Evolutionary conservation across 345 rosid genomes (phyloP), one percentile per base, ranked within the genome.

Genomic region (Populus davidiana): DNA sequence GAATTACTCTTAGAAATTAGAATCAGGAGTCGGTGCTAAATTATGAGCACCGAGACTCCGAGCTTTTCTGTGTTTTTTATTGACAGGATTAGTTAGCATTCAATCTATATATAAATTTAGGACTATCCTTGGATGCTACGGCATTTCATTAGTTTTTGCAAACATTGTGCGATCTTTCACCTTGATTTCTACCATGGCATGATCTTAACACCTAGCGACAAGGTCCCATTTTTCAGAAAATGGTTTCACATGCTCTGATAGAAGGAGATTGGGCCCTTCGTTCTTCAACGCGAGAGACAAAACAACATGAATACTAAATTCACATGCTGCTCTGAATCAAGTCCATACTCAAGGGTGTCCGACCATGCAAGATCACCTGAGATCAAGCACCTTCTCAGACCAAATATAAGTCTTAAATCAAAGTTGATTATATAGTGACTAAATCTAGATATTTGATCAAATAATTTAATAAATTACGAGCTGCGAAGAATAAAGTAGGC

Each of bases 281-380:
- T 78, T 12, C 61, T 17, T 62, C 21, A 17, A 13, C 33, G 66
- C 44, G n/a, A 5, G 68, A 2, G 67, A 73, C 71, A 63, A 65
- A 21, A 8, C 11, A 2, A 29, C 71, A 64, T 52, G 56, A 14
- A 78, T 36, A 13, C 69, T 1, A 72, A 43, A 39, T 27, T 78
- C 82, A 71, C 81, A 78, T 75, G 74, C 23, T 33, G 56, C n/a
- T 36, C 5, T 33, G n/a, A n/a, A 70, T 38, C 21, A 66, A 21
- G 52, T 43, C 31, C 69, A 59, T 29, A n/a, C 35, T 75, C 29
- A 29, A 18, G 41, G 39, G 11, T 20, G 9, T 27, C 56, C 21
- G 52, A 2, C 64, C 64, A 52, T 6, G 27, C 16, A 20, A 29
- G 41, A 27, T 71, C 10, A n/a, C 13, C 17, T 23, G 52, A 68